Conservation (phyloP, 768 basidiomycete species). For the Amanita molliuscula region DNA sequence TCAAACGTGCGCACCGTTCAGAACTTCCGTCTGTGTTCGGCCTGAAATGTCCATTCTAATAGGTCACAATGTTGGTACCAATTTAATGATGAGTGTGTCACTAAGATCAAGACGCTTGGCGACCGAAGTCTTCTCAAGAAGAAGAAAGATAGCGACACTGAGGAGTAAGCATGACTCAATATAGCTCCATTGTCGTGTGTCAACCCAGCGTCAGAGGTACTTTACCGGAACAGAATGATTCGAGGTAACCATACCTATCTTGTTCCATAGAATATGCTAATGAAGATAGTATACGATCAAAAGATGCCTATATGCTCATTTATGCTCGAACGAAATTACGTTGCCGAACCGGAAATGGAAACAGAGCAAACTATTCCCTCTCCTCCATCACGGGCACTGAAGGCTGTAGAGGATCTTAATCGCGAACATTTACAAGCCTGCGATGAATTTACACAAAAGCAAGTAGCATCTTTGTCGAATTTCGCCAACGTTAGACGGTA, state of each 20-base stretch:
- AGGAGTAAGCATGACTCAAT: conserved; percentile 1
- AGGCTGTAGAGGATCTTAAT: conserved; percentile 48
- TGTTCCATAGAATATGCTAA: conserved; percentile 13
- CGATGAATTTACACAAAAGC: conserved; percentile 37
- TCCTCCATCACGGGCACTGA: conserved; percentile 47
- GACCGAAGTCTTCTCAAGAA: conserved; percentile 22
- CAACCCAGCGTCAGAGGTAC: neutral
- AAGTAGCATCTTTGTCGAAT: conserved; percentile 10
- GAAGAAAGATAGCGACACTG: conserved; percentile 1
- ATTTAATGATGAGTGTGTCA: conserved; percentile 87
- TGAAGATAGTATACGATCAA: conserved; percentile 43
- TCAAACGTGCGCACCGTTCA: conserved; percentile 11
- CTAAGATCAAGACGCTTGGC: conserved; percentile 44
- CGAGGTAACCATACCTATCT: neutral
- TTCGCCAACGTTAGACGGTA: neutral
- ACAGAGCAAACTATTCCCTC: conserved; percentile 14
- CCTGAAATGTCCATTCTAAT: conserved; percentile 6
- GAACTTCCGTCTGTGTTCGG: neutral
- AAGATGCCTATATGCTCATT: conserved; percentile 93
- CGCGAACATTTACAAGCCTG: conserved; percentile 42
- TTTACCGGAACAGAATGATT: neutral
- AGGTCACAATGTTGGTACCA: conserved; percentile 62
- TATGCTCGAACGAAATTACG: conserved; percentile 40
- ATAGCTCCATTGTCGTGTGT: neutral
- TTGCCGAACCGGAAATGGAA: neutral